Conservation (phyloP, 148 eudicot species). For the Rhododendron molle region DNA sequence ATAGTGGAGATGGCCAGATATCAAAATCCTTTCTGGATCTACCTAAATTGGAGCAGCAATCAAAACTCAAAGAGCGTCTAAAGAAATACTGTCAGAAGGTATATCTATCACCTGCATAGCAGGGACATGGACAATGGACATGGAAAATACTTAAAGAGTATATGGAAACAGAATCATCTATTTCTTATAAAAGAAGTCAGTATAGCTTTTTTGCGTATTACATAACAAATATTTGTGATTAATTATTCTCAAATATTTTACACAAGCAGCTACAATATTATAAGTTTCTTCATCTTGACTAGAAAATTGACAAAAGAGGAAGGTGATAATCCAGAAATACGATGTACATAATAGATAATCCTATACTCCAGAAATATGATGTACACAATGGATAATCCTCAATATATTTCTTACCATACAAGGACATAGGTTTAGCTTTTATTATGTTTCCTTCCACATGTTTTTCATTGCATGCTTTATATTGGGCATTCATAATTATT, state of each 20-base stretch:
- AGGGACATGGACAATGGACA: neutral
- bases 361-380: neutral
- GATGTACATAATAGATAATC: neutral
- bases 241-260: neutral
- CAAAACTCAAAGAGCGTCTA: slow-evolving; percentile 84
- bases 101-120: slow-evolving; percentile 8
- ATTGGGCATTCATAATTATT: neutral
- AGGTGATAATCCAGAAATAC: neutral
- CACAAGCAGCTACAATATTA: neutral
- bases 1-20: slow-evolving; percentile 47
- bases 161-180: neutral
- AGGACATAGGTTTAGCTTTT: neutral
- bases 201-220: neutral
- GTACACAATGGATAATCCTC: neutral
- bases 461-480: neutral
- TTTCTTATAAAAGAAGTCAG: neutral
- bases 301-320: neutral
- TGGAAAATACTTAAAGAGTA: neutral
- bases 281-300: neutral
- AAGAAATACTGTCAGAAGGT: slow-evolving; percentile 97
- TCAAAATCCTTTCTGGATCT: slow-evolving; percentile 81
- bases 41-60: slow-evolving; percentile 85
- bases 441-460: neutral
- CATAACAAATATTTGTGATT: neutral
- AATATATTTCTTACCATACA: neutral